Base-by-base conservation (phyloP, 2,329 filamentous ascomycete species). In the Pseudogymnoascus sp. region DNA sequence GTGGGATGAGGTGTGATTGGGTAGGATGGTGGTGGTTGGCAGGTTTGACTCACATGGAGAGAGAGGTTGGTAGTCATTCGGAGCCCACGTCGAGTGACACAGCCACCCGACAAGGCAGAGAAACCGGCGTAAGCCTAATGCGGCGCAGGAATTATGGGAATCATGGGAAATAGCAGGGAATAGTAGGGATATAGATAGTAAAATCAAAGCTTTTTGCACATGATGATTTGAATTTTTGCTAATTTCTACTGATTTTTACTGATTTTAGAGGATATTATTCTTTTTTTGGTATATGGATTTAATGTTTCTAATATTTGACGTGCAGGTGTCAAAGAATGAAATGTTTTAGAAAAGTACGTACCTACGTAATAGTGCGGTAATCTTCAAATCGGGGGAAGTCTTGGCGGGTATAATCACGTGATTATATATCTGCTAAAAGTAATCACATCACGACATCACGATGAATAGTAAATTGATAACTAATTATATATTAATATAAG, bases 31-130 rank as follows among this genome's bases (percentile, higher is more conserved):
- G 37, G 38, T 23, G 41, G 41, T 48, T 48, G 41, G 41, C 41
- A 48, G 3, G 23, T 48, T 41, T 48, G 41, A 48, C 41, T 48
- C 41, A 48, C 41, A 48, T 15, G 41, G 41, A 10, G 41, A 48
- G 12, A 39, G 23, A 48, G 41, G 23, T 28, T 48, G 41, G 41
- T 48, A 48, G 41, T 48, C 41, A 48, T 18, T 13, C n/a, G 41
- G 41, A 10, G 5, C 6, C n/a, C 8, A 1, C 13, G 5, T 3
- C 5, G 34, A 15, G 34, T 48, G 41, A 48, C 41, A 48, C 41
- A 48, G 41, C 41, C 41, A 48, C 41, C 26, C 41, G 41, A 48
- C 41, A 48, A 30, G 41, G 41, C 23, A 48, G 41, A 48, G 41
- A 48, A 48, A 48, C 41, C 28, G 41, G 13, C n/a, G n/a, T 48